A percentile compares a stretch with the other conserved stretches of the same genome.
Conservation (phyloP, 1,284 basidiomycete genomes). For the Ganoderma leucocontextum region DNA sequence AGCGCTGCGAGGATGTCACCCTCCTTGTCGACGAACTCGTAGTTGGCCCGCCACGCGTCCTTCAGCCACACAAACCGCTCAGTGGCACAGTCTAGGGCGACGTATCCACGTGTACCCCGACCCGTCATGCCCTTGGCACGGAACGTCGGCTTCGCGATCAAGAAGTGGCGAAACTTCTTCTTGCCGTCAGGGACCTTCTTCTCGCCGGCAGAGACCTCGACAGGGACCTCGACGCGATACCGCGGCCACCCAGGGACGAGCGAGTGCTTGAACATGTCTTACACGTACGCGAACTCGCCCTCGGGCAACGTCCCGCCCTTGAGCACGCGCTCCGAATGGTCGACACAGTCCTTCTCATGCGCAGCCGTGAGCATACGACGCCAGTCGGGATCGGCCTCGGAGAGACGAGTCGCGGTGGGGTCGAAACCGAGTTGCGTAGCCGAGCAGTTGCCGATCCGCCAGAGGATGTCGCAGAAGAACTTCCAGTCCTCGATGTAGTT, state of each 20-base stretch:
- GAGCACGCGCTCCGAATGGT: neutral
- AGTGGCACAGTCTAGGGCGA: conserved; percentile 8
- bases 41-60: conserved; percentile 14
- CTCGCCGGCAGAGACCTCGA: neutral
- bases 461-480: conserved; percentile 12
- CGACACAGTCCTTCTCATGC: no score
- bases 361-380: neutral
- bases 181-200: no score
- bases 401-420: conserved; percentile 10
- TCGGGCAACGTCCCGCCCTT: neutral
- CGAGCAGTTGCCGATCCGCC: conserved; percentile 38
- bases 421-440: conserved; percentile 38
- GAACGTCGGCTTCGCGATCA: conserved; percentile 16
- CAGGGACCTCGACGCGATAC: neutral
- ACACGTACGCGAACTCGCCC: conserved; percentile 12
- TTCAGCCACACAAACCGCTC: conserved; percentile 13
- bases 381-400: neutral
- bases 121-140: conserved; percentile 7
- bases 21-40: neutral
- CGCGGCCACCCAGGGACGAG: neutral
- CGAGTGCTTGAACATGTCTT: neutral
- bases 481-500: conserved; percentile 10
- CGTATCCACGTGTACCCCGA: conserved; percentile 14
- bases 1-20: conserved; percentile 1
- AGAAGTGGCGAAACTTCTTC: neutral